Base-by-base conservation (phyloP, 192 early-diverging fungal genomes). In the Coemansia pectinata region DNA sequence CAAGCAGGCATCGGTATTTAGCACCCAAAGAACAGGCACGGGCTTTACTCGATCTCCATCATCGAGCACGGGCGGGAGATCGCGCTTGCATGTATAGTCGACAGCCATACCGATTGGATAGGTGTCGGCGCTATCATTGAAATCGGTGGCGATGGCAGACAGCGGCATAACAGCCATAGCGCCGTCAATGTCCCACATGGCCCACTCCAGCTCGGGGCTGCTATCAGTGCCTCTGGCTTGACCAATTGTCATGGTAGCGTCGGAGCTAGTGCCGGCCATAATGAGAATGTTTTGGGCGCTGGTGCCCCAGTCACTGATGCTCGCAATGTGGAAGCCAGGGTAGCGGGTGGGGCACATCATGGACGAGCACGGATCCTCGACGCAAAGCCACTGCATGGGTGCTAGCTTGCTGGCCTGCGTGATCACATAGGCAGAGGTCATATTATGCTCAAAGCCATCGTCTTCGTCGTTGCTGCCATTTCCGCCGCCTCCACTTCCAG, bases 1-100 rank as follows among this genome's bases (percentile, higher is more conserved):
- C 23, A 94, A 69, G 12, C 81, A 70, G 0, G 85, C 92, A 41
- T 87, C 86, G 21, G 87, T 87, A 64, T 86, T 93, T n/a, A 91
- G 85, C 10, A 89, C 85, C 70, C 88, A 91, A 23, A 95, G 33
- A 14, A 93, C 86, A 1, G 94, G 94, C 10, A 86, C 87, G 10
- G 94, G 87, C 1, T 72, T 63, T 0, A 90, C 76, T 6, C 66
- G 57, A 5, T 67, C 80, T 9, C 86, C 87, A 58, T 86, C 86
- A 17, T 87, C 82, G 14, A 85, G 81, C 5, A 85, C 47, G 0
- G 89, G 84, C 14, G 85, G 79, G 21, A 94, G 57, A 5, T 66
- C 66, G 9, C 85, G 85, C n/a, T 74, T 81, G 31, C 83, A 78
- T 23, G 91, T 88, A 61, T 90, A 88, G 79, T 96, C 95, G 44